These are phyloP conservation scores for Pestalotiopsis sp. DNA, from an alignment of 2,329 filamentous ascomycete genomes.

Conservation along the genomic window DNA sequence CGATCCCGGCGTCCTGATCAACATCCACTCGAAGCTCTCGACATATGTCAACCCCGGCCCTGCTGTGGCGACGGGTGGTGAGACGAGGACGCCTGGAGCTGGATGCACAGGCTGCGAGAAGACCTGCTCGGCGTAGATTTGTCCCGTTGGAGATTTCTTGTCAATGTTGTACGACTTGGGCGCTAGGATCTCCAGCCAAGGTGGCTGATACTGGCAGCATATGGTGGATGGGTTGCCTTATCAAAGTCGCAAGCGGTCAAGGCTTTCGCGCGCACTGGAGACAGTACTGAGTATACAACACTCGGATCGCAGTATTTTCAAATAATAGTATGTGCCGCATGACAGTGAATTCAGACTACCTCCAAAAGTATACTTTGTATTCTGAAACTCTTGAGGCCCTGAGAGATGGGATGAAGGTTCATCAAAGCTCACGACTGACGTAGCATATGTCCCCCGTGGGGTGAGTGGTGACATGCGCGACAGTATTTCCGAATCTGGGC, in stretches of 20 bases:
- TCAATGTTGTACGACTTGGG: neutral
- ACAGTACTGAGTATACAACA: too few species aligned
- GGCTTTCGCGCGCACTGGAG: too few species aligned
- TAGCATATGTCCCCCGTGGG: neutral
- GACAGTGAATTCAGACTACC: too few species aligned
- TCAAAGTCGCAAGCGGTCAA: too few species aligned
- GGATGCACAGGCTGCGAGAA: conserved; percentile 28
- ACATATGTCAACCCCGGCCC: conserved; percentile 33
- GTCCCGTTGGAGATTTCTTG: conserved; percentile 1
- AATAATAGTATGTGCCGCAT: too few species aligned
- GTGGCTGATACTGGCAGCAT: neutral
- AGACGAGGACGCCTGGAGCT: conserved; percentile 27
- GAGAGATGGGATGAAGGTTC: neutral
- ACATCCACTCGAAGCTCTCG: conserved; percentile 33
- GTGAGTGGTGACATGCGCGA: neutral
- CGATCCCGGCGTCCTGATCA: conserved; percentile 32
- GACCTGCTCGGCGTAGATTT: conserved; percentile 25
- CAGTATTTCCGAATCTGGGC: neutral
- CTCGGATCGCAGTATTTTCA: too few species aligned
- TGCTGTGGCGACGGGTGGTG: conserved; percentile 25
- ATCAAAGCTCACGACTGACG: neutral
- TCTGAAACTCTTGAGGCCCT: neutral
- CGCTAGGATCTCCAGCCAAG: neutral
- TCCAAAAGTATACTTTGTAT: neutral
- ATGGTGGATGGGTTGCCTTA: too few species aligned